These are phyloP conservation scores for Straminergon stramineum DNA, from an alignment of 225 moss, liverwort and hornwort genomes.

Conservation along the genomic window DNA sequence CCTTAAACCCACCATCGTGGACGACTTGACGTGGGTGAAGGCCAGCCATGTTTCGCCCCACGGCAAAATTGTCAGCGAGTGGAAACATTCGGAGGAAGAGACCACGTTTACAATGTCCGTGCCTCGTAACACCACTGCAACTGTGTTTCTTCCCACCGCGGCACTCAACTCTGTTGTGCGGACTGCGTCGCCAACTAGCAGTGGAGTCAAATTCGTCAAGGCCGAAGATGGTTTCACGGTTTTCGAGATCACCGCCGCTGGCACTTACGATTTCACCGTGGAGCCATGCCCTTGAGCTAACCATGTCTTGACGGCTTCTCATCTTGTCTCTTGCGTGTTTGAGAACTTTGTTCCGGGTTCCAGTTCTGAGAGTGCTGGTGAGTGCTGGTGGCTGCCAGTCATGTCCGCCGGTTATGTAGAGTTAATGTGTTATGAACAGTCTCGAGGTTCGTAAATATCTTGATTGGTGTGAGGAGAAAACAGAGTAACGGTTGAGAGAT, in stretches of 20 bases:
- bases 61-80: conserved; percentile 28
- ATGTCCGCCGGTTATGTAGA: not conserved
- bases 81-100: not conserved
- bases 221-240: conserved; percentile 6
- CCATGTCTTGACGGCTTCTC: not conserved
- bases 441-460: no score
- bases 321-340: no score
- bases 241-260: conserved; percentile 8
- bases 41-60: conserved; percentile 19
- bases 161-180: not conserved
- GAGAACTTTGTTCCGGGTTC: not conserved
- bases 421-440: not conserved
- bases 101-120: not conserved
- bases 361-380: not conserved
- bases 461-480: not conserved
- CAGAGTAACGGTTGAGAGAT: not conserved
- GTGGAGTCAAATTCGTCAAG: not conserved
- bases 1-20: conserved; percentile 27
- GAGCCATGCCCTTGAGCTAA: no score
- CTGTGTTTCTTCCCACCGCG: conserved; percentile 15
- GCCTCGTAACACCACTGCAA: conserved; percentile 20
- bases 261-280: conserved; percentile 8
- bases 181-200: not conserved
- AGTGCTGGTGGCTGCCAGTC: not conserved
- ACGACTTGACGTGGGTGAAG: conserved; percentile 37